Percentiles rank a stretch among this genome's conserved stretches.
Conservation (phyloP, 1,284 basidiomycete genomes). For the Rugosomyces carneus region DNA sequence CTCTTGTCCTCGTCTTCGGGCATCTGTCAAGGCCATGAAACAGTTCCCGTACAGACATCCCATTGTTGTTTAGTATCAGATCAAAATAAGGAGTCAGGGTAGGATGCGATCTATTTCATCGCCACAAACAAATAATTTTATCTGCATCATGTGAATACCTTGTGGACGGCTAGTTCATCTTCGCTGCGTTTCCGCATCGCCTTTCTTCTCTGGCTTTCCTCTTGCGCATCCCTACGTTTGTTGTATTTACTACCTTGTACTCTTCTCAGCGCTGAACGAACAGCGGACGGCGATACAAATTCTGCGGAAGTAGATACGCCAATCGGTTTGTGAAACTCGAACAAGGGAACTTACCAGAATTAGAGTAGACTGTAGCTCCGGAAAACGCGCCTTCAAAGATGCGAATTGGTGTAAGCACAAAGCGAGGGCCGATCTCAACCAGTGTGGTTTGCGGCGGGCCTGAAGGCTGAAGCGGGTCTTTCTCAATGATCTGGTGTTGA, state of each 20-base stretch:
- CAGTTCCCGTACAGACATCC: conserved; percentile 1
- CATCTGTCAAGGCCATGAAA: conserved; percentile 2
- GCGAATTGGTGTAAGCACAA: conserved; percentile 95
- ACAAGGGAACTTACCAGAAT: conserved; percentile 63
- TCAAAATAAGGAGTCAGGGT: neutral
- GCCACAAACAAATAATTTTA: conserved; percentile 4
- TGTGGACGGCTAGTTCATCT: conserved; percentile 78
- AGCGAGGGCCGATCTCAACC: conserved; percentile 94
- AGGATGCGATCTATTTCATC: neutral
- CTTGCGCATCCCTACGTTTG: conserved; percentile 72
- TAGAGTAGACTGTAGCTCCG: conserved; percentile 94
- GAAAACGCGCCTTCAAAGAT: conserved; percentile 98
- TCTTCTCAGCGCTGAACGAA: conserved; percentile 67
- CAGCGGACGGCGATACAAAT: conserved; percentile 84
- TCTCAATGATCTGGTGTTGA: conserved; percentile 61
- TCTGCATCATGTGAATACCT: conserved; percentile 73
- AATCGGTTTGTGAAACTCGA: conserved; percentile 6
- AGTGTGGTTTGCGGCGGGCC: conserved; percentile 74
- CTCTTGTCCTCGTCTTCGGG: conserved; percentile 1
- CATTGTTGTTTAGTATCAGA: conserved; percentile 15
- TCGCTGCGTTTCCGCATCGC: conserved; percentile 64
- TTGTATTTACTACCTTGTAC: conserved; percentile 80
- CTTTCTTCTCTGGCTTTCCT: conserved; percentile 62
- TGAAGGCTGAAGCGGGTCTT: conserved; percentile 71
- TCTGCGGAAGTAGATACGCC: conserved; percentile 41